These are phyloP conservation scores for Talaromyces sp. DNA, from an alignment of 2,329 filamentous ascomycete species.

Conservation along the genomic window DNA sequence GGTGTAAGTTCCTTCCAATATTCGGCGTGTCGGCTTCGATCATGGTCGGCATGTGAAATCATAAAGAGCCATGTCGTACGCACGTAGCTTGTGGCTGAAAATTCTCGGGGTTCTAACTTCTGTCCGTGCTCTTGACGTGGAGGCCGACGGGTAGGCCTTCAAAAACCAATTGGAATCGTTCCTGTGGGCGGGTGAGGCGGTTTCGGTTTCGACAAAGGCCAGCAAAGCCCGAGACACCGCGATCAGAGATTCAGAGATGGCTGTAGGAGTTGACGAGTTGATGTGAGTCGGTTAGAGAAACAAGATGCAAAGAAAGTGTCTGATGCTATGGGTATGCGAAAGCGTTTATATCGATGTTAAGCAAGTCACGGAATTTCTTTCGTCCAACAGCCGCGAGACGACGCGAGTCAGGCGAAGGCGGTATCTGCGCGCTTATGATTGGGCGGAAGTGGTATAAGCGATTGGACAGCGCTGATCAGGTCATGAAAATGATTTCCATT, in stretches of 20 bases:
- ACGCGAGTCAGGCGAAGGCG: background rate
- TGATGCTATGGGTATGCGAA: background rate
- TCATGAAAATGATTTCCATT: background rate
- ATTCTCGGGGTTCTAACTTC: background rate
- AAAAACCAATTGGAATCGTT: background rate
- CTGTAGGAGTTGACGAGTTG: background rate
- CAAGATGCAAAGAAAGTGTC: background rate
- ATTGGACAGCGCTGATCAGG: background rate
- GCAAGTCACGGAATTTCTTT: background rate
- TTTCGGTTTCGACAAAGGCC: background rate
- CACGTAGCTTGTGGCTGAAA: background rate
- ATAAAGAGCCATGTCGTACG: background rate
- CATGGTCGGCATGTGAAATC: background rate
- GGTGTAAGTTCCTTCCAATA: background rate
- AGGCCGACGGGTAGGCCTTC: background rate
- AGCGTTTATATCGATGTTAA: too few relatives aligned
- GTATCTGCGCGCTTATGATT: background rate
- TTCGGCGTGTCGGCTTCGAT: background rate
- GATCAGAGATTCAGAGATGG: background rate
- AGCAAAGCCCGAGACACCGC: background rate
- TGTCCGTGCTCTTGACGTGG: background rate
- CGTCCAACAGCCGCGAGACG: constrained; percentile 7
- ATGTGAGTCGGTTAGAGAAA: background rate
- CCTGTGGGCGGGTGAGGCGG: background rate
- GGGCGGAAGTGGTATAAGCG: background rate